Evolutionary conservation across 2,329 filamentous ascomycete species (phyloP), one percentile per base, ranked within the genome.

Genomic region (Calycina marina): DNA sequence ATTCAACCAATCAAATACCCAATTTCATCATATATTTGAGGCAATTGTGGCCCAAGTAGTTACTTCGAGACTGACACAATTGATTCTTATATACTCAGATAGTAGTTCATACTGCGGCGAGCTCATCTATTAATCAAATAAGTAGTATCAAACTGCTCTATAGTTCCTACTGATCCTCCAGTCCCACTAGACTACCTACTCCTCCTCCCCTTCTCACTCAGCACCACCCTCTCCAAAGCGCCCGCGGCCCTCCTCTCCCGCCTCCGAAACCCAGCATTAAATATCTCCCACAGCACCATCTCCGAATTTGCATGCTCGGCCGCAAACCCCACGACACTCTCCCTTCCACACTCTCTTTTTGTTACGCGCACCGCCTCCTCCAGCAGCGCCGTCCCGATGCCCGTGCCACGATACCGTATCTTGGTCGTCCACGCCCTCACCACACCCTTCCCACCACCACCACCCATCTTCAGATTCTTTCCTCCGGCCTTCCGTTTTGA

Each of bases 361-460:
- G 78, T 77, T 34, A 77, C 53, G 35, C 65, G 64, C 2, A 86
- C 73, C 2, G 79, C 82, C n/a, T 81, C 77, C 43, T 77, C 69
- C 29, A 93, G 61, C 46, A 93, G 56, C 18, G 74, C 76, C 25
- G 61, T 65, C 3, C 84, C 85, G 14, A 92, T 62, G 0, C 84
- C 83, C 40, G 72, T 70, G 18, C 69, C 63, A 15, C 85, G 67
- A 53, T 83, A 84, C 43, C 65, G 63, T 31, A 74, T 57, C 49
- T 66, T 65, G 2, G 84, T 81, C 2, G 83, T 88, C 84, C 85
- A 93, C 1, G 80, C 84, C 16, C 80, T 70, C 36, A 93, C 76
- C 29, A 84, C 61, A 6, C 76, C 80, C 40, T 67, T 69, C 32
- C 77, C 77, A 20, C 74, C 71, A 42, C 63, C 60, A 34, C 54